Base-by-base conservation (phyloP, 2,329 filamentous ascomycete species). In the Aureobasidium uvarum region DNA sequence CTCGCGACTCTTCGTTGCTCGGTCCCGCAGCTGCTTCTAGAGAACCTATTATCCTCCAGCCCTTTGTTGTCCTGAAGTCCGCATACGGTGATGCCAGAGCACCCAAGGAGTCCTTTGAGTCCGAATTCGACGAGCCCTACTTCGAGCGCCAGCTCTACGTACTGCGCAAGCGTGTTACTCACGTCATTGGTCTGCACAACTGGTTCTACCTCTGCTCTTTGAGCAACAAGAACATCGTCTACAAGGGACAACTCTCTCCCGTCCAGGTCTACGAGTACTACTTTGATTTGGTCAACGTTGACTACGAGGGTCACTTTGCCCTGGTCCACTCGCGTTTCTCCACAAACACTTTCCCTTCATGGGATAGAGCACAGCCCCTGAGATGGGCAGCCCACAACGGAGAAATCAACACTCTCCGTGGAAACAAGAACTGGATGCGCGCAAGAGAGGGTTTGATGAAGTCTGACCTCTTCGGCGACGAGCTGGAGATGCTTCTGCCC, bases 351-450 rank as follows among this genome's bases (percentile, higher is more conserved):
- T 98, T 98, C 80, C 94, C 94, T 23, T 96, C 92, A 1, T 98
- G 94, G 94, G 95, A 98, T 79, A 90, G 94, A 81, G 95, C 94
- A 68, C 94, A 98, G 81, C 94, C 94, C 69, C 82, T 98, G 69
- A 87, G 94, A 79, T 98, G 94, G 94, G 93, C 93, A 70, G 94
- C 94, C 73, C 94, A 98, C 83, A 98, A 98, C 77, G 94, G 94
- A 83, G 94, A 98, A 81, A 98, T 98, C 76, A 98, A 98, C 79
- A 98, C 94, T 1, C 82, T 98, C 68, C 90, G 94, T 76, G 94
- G 94, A 68, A 98, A 98, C 83, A 98, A 98, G 85, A 98, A 98
- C 81, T 98, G 94, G 94, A 98, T 98, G 94, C 89, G 93, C 72
- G 94, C 94, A 68, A 89, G 94, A 74, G 94, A 98, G 81, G 94